These are phyloP conservation scores for Barnettozyma populi DNA, from an alignment of 805 yeast genomes.

Conservation along the genomic window DNA sequence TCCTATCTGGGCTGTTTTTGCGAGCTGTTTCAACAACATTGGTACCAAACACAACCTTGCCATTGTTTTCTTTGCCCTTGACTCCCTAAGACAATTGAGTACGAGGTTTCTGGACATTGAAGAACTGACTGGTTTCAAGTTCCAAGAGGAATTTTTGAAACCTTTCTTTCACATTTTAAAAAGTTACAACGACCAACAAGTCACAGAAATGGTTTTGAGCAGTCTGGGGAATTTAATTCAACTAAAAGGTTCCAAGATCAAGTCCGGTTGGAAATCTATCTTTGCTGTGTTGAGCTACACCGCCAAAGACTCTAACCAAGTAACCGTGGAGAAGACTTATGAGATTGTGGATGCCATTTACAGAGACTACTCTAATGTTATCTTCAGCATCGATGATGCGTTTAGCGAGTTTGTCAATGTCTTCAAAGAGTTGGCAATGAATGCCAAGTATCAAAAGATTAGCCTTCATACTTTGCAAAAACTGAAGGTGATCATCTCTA, in stretches of 20 bases:
- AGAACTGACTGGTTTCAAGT: conserved; percentile 91
- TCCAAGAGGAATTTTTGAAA: conserved; percentile 87
- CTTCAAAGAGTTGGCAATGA: conserved; percentile 77
- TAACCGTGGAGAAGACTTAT: conserved; percentile 59
- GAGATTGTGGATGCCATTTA: conserved; percentile 58
- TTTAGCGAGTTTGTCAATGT: conserved; percentile 63
- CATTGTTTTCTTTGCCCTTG: conserved; percentile 86
- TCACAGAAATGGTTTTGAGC: conserved; percentile 84
- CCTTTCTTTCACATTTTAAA: conserved; percentile 81
- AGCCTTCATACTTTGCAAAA: conserved; percentile 79
- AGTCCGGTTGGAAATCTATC: conserved; percentile 93
- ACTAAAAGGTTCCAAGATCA: conserved; percentile 66
- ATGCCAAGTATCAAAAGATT: conserved; percentile 71
- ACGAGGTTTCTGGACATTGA: conserved; percentile 90
- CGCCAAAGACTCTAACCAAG: conserved; percentile 53
- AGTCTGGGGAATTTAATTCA: conserved; percentile 82
- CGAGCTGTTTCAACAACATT: conserved; percentile 77
- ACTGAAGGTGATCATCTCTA: conserved; percentile 54
- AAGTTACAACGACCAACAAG: conserved; percentile 61
- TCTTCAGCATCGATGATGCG: conserved; percentile 63
- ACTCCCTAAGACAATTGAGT: conserved; percentile 87
- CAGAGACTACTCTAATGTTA: conserved; percentile 53
- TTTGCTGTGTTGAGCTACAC: conserved; percentile 73
- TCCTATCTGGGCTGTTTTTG: conserved; percentile 91
- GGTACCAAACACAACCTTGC: conserved; percentile 74